Conservation (phyloP, 176 grass and related monocot species). For the Musa acuminata region DNA sequence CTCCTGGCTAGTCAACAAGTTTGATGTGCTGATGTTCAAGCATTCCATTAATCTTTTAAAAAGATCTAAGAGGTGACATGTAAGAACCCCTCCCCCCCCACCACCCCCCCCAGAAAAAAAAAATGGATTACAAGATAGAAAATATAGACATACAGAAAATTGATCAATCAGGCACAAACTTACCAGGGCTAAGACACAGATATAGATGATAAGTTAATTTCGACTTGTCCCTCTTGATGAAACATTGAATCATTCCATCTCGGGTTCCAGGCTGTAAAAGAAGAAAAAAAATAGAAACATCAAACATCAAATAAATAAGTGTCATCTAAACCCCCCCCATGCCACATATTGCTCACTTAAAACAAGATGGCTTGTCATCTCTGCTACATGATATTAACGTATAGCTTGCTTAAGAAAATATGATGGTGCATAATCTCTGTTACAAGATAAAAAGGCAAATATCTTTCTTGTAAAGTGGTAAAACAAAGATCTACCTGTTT, state of each 20-base stretch:
- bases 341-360: background rate
- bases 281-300: background rate
- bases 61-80: too few relatives aligned
- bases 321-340: background rate
- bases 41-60: too few relatives aligned
- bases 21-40: too few relatives aligned
- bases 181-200: constrained; percentile 11
- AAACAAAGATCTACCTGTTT: constrained; percentile 2
- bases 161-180: background rate
- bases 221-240: constrained; percentile 18
- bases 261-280: constrained; percentile 9
- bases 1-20: too few relatives aligned
- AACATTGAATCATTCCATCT: constrained; percentile 14
- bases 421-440: too few relatives aligned
- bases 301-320: background rate
- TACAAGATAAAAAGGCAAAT: too few relatives aligned
- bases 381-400: too few relatives aligned
- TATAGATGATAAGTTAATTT: constrained; percentile 9
- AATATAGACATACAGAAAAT: background rate
- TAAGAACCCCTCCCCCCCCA: too few relatives aligned
- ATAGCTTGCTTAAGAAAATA: too few relatives aligned
- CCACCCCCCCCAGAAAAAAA: too few relatives aligned
- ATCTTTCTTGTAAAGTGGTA: background rate
- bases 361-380: background rate
- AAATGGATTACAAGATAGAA: too few relatives aligned